Evolutionary conservation across 768 basidiomycete species (phyloP).

Genomic region (Lactarius psammicola): DNA sequence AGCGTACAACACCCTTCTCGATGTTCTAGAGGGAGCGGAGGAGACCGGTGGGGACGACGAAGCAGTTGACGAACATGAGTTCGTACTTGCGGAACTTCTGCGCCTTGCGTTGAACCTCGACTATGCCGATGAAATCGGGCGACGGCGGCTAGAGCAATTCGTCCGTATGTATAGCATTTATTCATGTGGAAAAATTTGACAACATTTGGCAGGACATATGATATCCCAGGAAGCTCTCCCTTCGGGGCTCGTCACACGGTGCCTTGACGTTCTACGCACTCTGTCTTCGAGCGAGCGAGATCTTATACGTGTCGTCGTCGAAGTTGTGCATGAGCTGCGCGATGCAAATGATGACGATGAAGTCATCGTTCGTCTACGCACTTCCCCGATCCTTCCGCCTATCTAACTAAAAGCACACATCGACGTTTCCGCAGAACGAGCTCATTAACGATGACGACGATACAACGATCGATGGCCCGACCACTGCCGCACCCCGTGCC

Average conservation of each 20-base stretch:
- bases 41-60: constrained; percentile 43
- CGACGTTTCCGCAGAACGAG: constrained; percentile 30
- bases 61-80: constrained; percentile 48
- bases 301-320: constrained; percentile 84
- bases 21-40: constrained; percentile 40
- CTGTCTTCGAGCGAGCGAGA: constrained; percentile 76
- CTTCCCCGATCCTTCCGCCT: background rate
- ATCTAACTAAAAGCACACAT: background rate
- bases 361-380: constrained; percentile 24
- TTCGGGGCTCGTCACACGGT: constrained; percentile 62
- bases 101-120: constrained; percentile 77
- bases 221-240: constrained; percentile 70
- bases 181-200: background rate
- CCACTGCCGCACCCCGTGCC: constrained; percentile 26
- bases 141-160: constrained; percentile 82
- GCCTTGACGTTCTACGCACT: constrained; percentile 78
- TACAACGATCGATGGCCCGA: constrained; percentile 37
- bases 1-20: constrained; percentile 64
- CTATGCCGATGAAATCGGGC: constrained; percentile 89
- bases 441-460: constrained; percentile 36
- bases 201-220: constrained; percentile 65
- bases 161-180: constrained; percentile 56
- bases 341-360: constrained; percentile 48
- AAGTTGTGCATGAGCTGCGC: constrained; percentile 79
- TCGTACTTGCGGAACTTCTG: constrained; percentile 79